phyloP scores from a whole-genome alignment of 345 rosid species.

The Populus nigra region DNA sequence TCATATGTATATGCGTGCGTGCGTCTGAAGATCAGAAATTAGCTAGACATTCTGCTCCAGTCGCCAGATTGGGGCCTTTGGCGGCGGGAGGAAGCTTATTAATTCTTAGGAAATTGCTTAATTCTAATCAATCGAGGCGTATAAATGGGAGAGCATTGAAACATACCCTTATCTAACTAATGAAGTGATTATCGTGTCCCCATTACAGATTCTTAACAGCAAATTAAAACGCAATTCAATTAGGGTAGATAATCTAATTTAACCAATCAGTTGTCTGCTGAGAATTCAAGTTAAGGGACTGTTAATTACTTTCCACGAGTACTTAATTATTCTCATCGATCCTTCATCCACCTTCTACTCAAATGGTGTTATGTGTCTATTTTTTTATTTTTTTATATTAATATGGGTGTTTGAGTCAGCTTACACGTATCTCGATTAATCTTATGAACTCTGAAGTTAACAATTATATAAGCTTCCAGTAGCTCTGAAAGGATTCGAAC shows the following conservation, averaged over 20 bases:
- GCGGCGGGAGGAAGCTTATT: not conserved
- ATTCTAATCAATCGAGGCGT: not conserved
- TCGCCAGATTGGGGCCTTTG: not conserved
- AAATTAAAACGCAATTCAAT: not conserved
- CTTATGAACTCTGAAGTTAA: fast-evolving
- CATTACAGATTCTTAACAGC: not conserved
- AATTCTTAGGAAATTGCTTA: not conserved
- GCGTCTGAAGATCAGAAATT: too few relatives aligned
- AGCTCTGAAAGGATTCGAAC: fast-evolving
- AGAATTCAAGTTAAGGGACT: not conserved
- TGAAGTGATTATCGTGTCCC: not conserved
- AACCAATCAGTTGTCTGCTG: too few relatives aligned
- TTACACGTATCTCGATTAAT: fast-evolving
- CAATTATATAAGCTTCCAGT: fast-evolving
- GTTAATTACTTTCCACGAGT: not conserved
- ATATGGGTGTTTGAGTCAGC: too few relatives aligned
- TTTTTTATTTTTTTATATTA: too few relatives aligned
- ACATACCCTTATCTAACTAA: not conserved
- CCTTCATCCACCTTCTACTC: not conserved
- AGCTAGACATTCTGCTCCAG: too few relatives aligned
- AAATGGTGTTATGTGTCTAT: not conserved
- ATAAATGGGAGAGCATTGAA: not conserved
- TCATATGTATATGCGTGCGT: too few relatives aligned
- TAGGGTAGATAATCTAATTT: not conserved
- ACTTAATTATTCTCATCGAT: not conserved